Base-by-base conservation (phyloP, 805 yeast species). In the Sugiyamaella qingdaonensis region DNA sequence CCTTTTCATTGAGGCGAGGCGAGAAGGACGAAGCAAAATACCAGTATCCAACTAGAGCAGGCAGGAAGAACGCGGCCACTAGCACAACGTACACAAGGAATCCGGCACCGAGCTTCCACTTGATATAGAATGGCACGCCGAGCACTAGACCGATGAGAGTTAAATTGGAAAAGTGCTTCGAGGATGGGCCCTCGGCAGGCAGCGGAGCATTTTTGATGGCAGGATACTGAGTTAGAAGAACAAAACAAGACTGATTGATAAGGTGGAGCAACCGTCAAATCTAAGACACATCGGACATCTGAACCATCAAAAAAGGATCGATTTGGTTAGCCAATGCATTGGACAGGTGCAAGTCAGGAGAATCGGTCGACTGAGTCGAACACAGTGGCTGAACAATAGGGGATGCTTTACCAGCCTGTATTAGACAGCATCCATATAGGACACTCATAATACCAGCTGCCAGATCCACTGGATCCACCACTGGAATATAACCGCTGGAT, bases 161-260 rank as follows among this genome's bases (percentile, higher is more conserved):
- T 59, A 63, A 63, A 71, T 90, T 89, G 69, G 79, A 78, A 73
- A 90, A 89, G 62, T 83, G 80, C 66, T 80, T 82, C 32, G 90
- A 76, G 24, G 95, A 90, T 4, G 96, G 88, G 41, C 96, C 97
- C 67, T 89, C 97, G 4, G 95, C 96, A 27, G 95, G 91, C 57
- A 88, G 74, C 10, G 90, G 90, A 1, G 92, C 95, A 67, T 89
- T 89, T 65, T 85, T 81, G 66, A 89, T 88, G 7, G 91, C 75
- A 27, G 95, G 95, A 48, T 66, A 79, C 73, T 64, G 58, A 13
- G 46, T 42, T 42, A 42, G 46, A 41, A 9, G 2, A 16, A 13
- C 29, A 21, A 21, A 41, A 58, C 57, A 33, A n/a, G n/a, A n/a
- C n/a, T n/a, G 29, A 24, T 24, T 7, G 29, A 24, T 24, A 24